Conservation (phyloP, 192 early-diverging fungal genomes). For the Phycomyces blakesleeanus region DNA sequence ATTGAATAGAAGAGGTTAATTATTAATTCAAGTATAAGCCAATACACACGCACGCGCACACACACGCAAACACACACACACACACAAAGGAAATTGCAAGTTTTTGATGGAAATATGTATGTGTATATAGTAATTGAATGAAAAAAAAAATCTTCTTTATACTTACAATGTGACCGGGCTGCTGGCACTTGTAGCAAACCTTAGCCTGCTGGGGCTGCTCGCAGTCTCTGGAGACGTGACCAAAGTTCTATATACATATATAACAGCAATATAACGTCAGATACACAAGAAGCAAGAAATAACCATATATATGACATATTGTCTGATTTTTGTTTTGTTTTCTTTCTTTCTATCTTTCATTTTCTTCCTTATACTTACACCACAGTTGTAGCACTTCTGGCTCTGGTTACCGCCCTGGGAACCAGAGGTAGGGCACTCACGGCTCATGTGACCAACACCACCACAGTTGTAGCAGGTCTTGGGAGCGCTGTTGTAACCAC, state of each 20-base stretch:
- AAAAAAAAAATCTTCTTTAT: too few relatives aligned
- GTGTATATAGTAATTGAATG: too few relatives aligned
- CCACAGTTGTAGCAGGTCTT: constrained; percentile 34
- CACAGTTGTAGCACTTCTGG: constrained; percentile 41
- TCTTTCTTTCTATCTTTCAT: too few relatives aligned
- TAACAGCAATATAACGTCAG: neutral
- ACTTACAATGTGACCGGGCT: constrained; percentile 42
- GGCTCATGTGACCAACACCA: constrained; percentile 32
- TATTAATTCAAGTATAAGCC: too few relatives aligned
- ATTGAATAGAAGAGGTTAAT: too few relatives aligned
- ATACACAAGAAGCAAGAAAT: too few relatives aligned
- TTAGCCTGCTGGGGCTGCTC: constrained; percentile 31
- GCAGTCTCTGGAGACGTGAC: constrained; percentile 34
- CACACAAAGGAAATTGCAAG: too few relatives aligned
- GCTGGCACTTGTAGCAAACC: constrained; percentile 50
- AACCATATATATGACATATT: too few relatives aligned
- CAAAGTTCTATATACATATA: constrained; percentile 17
- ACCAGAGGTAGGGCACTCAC: constrained; percentile 27
- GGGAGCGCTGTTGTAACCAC: constrained; percentile 14
- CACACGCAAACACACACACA: too few relatives aligned
- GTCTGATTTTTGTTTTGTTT: too few relatives aligned
- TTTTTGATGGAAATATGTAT: too few relatives aligned
- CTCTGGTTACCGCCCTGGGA: neutral
- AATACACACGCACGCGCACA: too few relatives aligned
- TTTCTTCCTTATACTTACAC: constrained; percentile 24